Conservation (phyloP, 495 filamentous ascomycete species). For the Penicillium argentinense region DNA sequence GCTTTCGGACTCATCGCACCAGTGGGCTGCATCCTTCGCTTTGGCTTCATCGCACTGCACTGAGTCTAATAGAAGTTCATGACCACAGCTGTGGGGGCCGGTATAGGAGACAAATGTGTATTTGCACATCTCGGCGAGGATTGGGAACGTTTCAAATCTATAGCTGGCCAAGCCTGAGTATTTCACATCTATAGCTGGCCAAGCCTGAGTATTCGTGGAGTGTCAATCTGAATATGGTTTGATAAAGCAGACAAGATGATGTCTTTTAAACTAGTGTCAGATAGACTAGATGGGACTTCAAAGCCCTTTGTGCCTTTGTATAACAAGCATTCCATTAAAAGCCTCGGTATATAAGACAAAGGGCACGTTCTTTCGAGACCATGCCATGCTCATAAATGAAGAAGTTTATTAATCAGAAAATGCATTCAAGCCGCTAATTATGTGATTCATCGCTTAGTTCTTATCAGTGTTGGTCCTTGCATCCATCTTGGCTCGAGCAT, state of each 20-base stretch:
- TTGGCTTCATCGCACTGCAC: not conserved
- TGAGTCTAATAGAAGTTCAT: not conserved
- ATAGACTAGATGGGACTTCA: too few relatives aligned
- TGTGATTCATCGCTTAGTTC: constrained; percentile 14
- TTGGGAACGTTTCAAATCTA: not conserved
- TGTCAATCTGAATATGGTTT: too few relatives aligned
- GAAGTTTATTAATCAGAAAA: not conserved
- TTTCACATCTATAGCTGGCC: not conserved
- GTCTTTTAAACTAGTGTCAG: not conserved
- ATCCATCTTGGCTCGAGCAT: constrained; percentile 30
- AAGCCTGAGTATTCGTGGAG: not conserved
- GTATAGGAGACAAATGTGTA: not conserved
- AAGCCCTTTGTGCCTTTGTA: too few relatives aligned
- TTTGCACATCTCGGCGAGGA: not conserved
- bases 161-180: not conserved
- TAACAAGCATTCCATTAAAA: too few relatives aligned
- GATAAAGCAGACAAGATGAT: too few relatives aligned
- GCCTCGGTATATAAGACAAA: too few relatives aligned
- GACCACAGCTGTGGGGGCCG: not conserved
- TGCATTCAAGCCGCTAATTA: not conserved
- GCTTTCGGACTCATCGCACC: not conserved
- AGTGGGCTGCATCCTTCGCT: not conserved
- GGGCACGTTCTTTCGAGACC: too few relatives aligned
- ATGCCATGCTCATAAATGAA: too few relatives aligned
- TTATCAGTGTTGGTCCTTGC: constrained; percentile 30